Evolutionary conservation across 129 eudicot genomes (phyloP).

Genomic region (Artemisia annua): DNA sequence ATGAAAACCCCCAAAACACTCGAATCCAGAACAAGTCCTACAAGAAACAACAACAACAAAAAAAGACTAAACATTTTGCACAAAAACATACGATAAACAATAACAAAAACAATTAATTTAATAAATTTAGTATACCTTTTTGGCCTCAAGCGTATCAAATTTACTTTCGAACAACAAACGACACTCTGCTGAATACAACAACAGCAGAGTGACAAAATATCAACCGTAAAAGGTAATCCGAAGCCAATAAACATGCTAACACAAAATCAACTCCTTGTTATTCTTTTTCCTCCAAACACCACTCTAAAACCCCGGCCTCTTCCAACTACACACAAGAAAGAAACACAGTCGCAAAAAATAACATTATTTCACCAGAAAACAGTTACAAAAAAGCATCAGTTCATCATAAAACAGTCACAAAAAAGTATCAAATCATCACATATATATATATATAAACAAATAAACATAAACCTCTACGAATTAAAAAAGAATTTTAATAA

Average conservation of each 20-base stretch:
- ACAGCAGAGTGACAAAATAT: conserved; percentile 52
- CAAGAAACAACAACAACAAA: conserved; percentile 20
- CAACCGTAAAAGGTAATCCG: conserved; percentile 41
- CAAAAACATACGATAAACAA: background rate
- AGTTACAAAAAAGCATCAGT: too few relatives aligned
- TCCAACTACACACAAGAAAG: background rate
- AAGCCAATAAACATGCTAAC: conserved; percentile 69
- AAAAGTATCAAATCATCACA: too few relatives aligned
- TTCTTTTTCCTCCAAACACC: conserved; percentile 28
- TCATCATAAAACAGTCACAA: too few relatives aligned
- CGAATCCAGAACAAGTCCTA: conserved; percentile 99
- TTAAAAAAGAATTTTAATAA: too few relatives aligned
- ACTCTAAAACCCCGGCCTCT: conserved; percentile 17
- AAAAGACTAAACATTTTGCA: too few relatives aligned
- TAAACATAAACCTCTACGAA: too few relatives aligned
- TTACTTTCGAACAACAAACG: conserved; percentile 29
- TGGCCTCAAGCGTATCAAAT: conserved; percentile 99
- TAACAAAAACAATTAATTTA: background rate
- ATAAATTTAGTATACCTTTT: conserved; percentile 47
- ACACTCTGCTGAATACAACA: conserved; percentile 54
- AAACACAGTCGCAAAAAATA: background rate
- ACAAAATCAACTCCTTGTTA: conserved; percentile 49
- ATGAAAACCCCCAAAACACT: conserved; percentile 87
- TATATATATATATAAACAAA: too few relatives aligned
- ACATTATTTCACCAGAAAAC: background rate